A percentile compares a stretch with the other conserved stretches of the same genome.
Conservation (phyloP, 2,329 filamentous ascomycete genomes). For the Pyrenochaeta sp. region DNA sequence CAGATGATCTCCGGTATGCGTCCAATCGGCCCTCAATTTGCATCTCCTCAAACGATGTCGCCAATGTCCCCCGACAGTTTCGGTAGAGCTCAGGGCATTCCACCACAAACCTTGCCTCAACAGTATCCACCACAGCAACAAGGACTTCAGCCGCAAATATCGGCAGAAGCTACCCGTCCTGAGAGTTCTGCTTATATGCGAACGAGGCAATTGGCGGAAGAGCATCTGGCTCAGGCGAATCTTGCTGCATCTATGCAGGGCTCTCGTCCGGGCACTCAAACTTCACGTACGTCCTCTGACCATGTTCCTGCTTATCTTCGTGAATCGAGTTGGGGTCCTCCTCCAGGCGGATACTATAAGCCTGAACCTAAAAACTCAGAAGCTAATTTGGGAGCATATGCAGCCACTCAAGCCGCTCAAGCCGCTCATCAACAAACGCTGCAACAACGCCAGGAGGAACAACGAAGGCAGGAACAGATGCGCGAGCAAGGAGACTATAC, state of each 20-base stretch:
- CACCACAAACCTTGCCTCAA: slow-evolving; percentile 17
- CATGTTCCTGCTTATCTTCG: slow-evolving; percentile 9
- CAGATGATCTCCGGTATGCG: slow-evolving; percentile 28
- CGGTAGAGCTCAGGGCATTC: slow-evolving; percentile 11
- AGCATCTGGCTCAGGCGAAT: slow-evolving; percentile 21
- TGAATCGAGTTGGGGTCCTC: slow-evolving; percentile 17
- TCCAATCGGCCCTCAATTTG: slow-evolving; percentile 17
- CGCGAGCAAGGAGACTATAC: slow-evolving; percentile 9
- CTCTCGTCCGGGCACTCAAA: slow-evolving; percentile 6
- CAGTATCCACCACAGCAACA: slow-evolving; percentile 18
- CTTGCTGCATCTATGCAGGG: slow-evolving; percentile 9
- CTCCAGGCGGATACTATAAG: slow-evolving; percentile 34
- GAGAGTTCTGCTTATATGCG: slow-evolving; percentile 31
- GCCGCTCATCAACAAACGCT: slow-evolving; percentile 19
- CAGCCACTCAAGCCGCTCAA: slow-evolving; percentile 19
- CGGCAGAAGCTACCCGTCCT: slow-evolving; percentile 4
- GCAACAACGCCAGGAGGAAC: slow-evolving; percentile 18
- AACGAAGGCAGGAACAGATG: slow-evolving; percentile 13
- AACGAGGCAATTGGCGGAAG: slow-evolving; percentile 31
- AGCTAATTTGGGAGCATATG: slow-evolving; percentile 22
- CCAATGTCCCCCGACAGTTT: slow-evolving; percentile 15
- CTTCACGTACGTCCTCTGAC: slow-evolving; percentile 7
- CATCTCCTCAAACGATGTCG: slow-evolving; percentile 17
- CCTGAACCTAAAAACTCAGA: slow-evolving; percentile 18
- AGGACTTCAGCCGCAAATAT: slow-evolving; percentile 8